Evolutionary conservation across 176 grass and related monocot species (phyloP).

Genomic region (Eremochloa ophiuroides): DNA sequence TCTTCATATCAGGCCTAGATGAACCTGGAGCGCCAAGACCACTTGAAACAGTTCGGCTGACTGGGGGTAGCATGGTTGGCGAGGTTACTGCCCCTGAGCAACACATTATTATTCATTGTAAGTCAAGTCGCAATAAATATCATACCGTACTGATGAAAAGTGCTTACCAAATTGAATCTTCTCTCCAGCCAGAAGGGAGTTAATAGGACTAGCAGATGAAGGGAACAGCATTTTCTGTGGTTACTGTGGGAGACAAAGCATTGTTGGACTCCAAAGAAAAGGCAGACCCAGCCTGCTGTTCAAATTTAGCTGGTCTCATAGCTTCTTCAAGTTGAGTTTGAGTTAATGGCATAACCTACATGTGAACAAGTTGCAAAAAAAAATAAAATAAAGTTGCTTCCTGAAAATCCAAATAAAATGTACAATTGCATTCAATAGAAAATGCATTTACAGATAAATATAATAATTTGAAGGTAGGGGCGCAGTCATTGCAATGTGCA

Average conservation of each 20-base stretch:
- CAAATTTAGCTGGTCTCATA: slow-evolving; percentile 81
- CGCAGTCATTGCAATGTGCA: neutral
- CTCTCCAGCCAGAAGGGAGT: slow-evolving; percentile 79
- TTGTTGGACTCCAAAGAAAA: slow-evolving; percentile 68
- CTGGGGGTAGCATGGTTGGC: slow-evolving; percentile 59
- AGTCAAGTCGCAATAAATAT: slow-evolving; percentile 1
- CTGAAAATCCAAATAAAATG: slow-evolving; percentile 7
- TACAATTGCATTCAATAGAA: neutral
- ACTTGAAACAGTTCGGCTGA: slow-evolving; percentile 56
- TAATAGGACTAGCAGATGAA: slow-evolving; percentile 68
- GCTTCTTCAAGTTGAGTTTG: slow-evolving; percentile 99
- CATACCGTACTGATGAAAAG: slow-evolving; percentile 22
- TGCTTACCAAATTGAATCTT: slow-evolving; percentile 99
- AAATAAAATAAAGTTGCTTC: neutral
- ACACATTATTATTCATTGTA: slow-evolving; percentile 29
- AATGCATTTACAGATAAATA: neutral
- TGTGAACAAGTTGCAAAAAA: slow-evolving; percentile 27
- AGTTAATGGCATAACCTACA: slow-evolving; percentile 88
- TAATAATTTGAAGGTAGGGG: slow-evolving; percentile 4
- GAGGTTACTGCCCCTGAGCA: slow-evolving; percentile 78
- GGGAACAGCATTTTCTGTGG: slow-evolving; percentile 41
- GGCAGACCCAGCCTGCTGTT: slow-evolving; percentile 41
- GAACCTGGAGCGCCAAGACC: slow-evolving; percentile 80
- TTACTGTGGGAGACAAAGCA: slow-evolving; percentile 33
- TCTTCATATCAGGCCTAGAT: slow-evolving; percentile 62